Conservation (phyloP, 2,329 filamentous ascomycete genomes). For the Didymella segeticola region DNA sequence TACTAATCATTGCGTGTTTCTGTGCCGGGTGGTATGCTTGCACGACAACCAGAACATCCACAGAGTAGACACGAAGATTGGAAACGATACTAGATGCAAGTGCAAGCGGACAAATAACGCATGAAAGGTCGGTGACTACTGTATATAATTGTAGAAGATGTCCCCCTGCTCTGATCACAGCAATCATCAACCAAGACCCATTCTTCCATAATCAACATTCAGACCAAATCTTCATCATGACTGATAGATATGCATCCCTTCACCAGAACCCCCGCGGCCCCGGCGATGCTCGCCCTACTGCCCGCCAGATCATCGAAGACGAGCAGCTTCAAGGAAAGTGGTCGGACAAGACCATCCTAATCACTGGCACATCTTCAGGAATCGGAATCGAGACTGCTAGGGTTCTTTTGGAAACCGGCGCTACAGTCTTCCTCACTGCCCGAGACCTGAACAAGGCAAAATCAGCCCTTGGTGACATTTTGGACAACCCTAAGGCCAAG, state of each 20-base stretch:
- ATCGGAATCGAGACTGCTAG: slow-evolving; percentile 37
- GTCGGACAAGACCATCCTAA: slow-evolving; percentile 30
- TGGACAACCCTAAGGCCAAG: not conserved
- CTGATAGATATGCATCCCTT: not conserved
- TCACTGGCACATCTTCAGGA: slow-evolving; percentile 39
- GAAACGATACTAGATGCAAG: too few relatives aligned
- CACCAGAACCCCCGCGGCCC: not conserved
- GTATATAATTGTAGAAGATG: too few relatives aligned
- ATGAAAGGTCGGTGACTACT: too few relatives aligned
- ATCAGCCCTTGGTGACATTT: not conserved
- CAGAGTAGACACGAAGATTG: too few relatives aligned
- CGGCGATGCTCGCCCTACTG: not conserved
- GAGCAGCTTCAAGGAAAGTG: not conserved
- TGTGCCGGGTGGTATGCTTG: too few relatives aligned
- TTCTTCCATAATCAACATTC: not conserved
- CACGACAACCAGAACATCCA: too few relatives aligned
- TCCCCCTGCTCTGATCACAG: too few relatives aligned
- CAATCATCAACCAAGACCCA: too few relatives aligned
- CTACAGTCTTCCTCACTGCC: slow-evolving; percentile 17
- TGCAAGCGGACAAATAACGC: too few relatives aligned
- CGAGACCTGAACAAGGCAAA: not conserved
- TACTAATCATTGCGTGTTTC: too few relatives aligned
- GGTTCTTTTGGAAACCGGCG: slow-evolving; percentile 55
- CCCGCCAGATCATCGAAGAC: not conserved
- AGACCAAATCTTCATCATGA: not conserved